These are phyloP conservation scores for Aspergillus fischeri DNA, from an alignment of 2,329 filamentous ascomycete species.

Conservation along the genomic window DNA sequence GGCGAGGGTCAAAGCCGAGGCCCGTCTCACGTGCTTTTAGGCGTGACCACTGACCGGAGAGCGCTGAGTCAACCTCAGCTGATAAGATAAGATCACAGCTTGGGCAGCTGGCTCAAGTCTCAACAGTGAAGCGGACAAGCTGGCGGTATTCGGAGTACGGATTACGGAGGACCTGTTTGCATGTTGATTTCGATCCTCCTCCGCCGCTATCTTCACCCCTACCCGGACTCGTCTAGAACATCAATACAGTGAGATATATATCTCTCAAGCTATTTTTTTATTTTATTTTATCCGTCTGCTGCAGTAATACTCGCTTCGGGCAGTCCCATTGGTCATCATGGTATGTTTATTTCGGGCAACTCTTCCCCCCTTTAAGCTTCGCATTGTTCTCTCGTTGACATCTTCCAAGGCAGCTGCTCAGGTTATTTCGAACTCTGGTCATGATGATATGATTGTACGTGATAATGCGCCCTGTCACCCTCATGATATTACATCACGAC, in stretches of 20 bases:
- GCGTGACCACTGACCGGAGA: slow-evolving; percentile 10
- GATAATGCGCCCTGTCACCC: background rate
- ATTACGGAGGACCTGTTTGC: slow-evolving; percentile 13
- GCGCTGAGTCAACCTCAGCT: slow-evolving; percentile 9
- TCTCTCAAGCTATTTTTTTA: slow-evolving; percentile 4
- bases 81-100: slow-evolving; percentile 29
- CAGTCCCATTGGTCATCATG: slow-evolving; percentile 17
- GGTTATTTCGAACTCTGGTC: slow-evolving; percentile 78
- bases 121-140: slow-evolving; percentile 21
- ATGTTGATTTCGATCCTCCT: slow-evolving; percentile 6
- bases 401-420: slow-evolving; percentile 54
- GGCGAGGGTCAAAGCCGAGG: slow-evolving; percentile 16
- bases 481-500: background rate
- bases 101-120: slow-evolving; percentile 1
- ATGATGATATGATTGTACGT: slow-evolving; percentile 99
- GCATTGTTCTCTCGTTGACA: slow-evolving; percentile 9
- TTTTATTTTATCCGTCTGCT: slow-evolving; percentile 1
- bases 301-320: background rate
- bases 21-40: slow-evolving; percentile 18
- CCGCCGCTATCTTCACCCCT: slow-evolving; percentile 1
- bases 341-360: slow-evolving; percentile 9
- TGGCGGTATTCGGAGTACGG: slow-evolving; percentile 23
- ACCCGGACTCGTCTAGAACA: background rate
- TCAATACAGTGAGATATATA: background rate
- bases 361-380: background rate